These are phyloP conservation scores for Chlorella sorokiniana DNA, from an alignment of 139 green algal species.

Conservation along the genomic window DNA sequence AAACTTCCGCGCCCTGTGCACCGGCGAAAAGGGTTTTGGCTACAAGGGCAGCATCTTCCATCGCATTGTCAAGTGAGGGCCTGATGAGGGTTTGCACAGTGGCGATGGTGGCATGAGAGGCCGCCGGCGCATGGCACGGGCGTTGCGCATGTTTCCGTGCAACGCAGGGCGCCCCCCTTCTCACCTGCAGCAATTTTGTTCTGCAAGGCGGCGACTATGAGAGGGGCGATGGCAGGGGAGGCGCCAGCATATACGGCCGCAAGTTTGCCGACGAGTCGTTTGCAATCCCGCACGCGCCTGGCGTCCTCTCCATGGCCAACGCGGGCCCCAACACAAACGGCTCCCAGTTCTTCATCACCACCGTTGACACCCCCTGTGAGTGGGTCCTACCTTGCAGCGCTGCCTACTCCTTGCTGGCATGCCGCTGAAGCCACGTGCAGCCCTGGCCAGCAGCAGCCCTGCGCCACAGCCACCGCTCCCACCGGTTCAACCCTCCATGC, in stretches of 20 bases:
- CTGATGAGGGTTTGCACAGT: too few species aligned
- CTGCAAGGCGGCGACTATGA: slow-evolving; percentile 41
- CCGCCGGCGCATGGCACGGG: too few species aligned
- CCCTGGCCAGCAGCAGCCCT: not conserved
- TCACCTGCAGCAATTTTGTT: slow-evolving; percentile 15
- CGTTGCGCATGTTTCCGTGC: too few species aligned
- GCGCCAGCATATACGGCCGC: slow-evolving; percentile 49
- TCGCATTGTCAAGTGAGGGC: slow-evolving; percentile 65
- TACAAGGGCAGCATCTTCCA: slow-evolving; percentile 60
- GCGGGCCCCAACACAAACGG: slow-evolving; percentile 79
- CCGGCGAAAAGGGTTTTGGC: slow-evolving; percentile 3
- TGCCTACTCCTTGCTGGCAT: not conserved
- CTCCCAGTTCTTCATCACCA: slow-evolving; percentile 69
- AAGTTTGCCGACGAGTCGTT: slow-evolving; percentile 46
- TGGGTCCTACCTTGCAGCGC: too few species aligned
- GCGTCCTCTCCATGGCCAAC: slow-evolving; percentile 90
- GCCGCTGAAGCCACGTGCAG: too few species aligned
- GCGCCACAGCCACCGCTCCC: not conserved
- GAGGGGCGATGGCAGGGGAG: not conserved
- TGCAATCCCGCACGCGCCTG: slow-evolving; percentile 46
- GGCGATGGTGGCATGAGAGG: too few species aligned
- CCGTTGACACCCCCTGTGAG: slow-evolving; percentile 45
- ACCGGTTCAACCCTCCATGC: not conserved
- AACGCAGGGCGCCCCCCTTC: too few species aligned
- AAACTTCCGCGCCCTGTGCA: not conserved